phyloP scores from a whole-genome alignment of 2,329 filamentous ascomycete species.

The Aspergillus caelatus region DNA sequence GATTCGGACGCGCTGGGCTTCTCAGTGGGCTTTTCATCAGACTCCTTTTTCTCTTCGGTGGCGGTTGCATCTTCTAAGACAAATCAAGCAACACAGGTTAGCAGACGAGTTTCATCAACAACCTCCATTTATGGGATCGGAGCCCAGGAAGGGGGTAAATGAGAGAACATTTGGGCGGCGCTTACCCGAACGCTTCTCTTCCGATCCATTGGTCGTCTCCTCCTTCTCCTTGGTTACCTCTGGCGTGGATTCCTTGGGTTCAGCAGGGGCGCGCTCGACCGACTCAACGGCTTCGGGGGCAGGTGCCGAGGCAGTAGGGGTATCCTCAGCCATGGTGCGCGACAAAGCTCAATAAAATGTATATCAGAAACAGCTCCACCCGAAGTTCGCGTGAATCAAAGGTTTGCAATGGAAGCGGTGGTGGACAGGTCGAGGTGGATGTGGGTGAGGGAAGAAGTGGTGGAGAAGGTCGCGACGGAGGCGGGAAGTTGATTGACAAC shows the following conservation, averaged over 20 bases:
- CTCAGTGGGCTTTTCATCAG: slow-evolving; percentile 30
- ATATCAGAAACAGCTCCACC: slow-evolving; percentile 10
- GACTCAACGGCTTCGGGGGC: slow-evolving; percentile 31
- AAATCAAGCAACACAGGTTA: slow-evolving; percentile 12
- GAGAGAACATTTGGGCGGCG: slow-evolving; percentile 1
- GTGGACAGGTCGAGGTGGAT: slow-evolving; percentile 29
- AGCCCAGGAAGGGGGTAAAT: too few species aligned
- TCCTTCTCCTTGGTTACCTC: slow-evolving; percentile 27
- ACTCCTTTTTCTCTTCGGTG: slow-evolving; percentile 32
- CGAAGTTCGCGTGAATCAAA: slow-evolving; percentile 16
- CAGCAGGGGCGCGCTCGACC: slow-evolving; percentile 32
- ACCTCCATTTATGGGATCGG: not conserved
- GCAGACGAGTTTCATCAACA: not conserved
- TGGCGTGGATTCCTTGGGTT: slow-evolving; percentile 27
- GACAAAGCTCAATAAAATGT: slow-evolving; percentile 20
- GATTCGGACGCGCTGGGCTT: slow-evolving; percentile 30
- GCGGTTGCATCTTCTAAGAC: slow-evolving; percentile 23
- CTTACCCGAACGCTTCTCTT: slow-evolving; percentile 37
- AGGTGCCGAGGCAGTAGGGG: slow-evolving; percentile 35
- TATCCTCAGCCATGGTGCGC: slow-evolving; percentile 45
- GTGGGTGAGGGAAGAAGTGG: slow-evolving; percentile 28
- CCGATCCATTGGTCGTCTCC: slow-evolving; percentile 29
- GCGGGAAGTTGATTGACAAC: slow-evolving; percentile 32
- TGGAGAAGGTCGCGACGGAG: slow-evolving; percentile 34
- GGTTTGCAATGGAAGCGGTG: slow-evolving; percentile 18